A percentile compares a stretch with the other conserved stretches of the same genome.
phyloP scores from a whole-genome alignment of 768 basidiomycete genomes.

The Mycena metata region DNA sequence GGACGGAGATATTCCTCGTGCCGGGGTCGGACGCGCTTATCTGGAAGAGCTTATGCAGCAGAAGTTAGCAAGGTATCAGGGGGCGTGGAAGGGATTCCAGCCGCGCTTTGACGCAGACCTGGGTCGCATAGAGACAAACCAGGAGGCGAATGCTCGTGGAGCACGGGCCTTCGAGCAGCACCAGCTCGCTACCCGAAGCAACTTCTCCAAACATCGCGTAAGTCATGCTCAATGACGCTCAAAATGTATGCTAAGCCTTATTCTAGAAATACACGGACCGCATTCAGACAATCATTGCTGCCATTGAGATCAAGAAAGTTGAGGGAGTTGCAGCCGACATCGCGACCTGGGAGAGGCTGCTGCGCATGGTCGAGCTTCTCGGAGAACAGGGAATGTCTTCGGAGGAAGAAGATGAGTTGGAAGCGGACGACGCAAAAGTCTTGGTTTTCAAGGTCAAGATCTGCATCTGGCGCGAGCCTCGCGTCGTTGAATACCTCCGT shows the following conservation, averaged over 20 bases:
- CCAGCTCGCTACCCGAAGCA: constrained; percentile 22
- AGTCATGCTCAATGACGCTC: constrained; percentile 9
- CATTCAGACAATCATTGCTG: constrained; percentile 8
- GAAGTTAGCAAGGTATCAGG: constrained; percentile 19
- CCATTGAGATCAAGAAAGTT: constrained; percentile 25
- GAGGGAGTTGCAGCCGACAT: constrained; percentile 18
- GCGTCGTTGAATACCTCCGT: constrained; percentile 30
- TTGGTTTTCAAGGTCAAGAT: constrained; percentile 25
- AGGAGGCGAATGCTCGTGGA: constrained; percentile 29
- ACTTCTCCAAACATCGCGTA: constrained; percentile 28
- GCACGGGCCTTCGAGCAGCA: constrained; percentile 14
- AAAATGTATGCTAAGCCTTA: neutral
- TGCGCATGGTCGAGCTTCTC: constrained; percentile 26
- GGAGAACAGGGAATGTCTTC: constrained; percentile 34
- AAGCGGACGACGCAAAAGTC: constrained; percentile 20
- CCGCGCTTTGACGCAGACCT: constrained; percentile 16
- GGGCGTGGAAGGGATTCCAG: constrained; percentile 30
- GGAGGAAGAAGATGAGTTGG: constrained; percentile 31
- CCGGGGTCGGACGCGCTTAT: constrained; percentile 20
- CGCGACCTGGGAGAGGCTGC: constrained; percentile 32
- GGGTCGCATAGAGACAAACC: constrained; percentile 25
- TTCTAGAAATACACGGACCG: constrained; percentile 26
- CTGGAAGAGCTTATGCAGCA: constrained; percentile 25
- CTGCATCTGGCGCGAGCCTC: constrained; percentile 35
- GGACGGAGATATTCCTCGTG: constrained; percentile 16